These are phyloP conservation scores for Magnolia officinalis DNA, from an alignment of 164 flowering plant species.

Conservation along the genomic window DNA sequence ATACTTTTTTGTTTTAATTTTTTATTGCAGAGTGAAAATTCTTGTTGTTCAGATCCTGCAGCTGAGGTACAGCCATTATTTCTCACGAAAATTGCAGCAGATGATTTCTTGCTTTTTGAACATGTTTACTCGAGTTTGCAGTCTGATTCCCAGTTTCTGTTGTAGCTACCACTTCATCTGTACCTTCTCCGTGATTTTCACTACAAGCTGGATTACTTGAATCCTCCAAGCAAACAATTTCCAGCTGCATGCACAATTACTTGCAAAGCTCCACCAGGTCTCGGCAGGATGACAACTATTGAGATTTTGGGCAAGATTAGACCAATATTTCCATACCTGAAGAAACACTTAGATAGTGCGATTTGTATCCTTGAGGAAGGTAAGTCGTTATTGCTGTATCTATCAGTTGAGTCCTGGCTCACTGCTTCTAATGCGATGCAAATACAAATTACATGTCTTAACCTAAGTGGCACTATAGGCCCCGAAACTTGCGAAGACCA, in stretches of 20 bases:
- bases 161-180: slow-evolving; percentile 61
- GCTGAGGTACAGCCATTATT: slow-evolving; percentile 49
- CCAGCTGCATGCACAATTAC: slow-evolving; percentile 19
- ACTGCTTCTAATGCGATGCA: not conserved
- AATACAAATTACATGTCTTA: not conserved
- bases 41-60: slow-evolving; percentile 64
- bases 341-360: slow-evolving; percentile 49
- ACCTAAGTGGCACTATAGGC: slow-evolving; percentile 32
- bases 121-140: not conserved
- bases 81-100: not conserved
- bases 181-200: slow-evolving; percentile 75
- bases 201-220: slow-evolving; percentile 50
- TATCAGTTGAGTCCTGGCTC: not conserved
- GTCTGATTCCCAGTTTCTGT: slow-evolving; percentile 12
- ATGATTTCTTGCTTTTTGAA: slow-evolving; percentile 1
- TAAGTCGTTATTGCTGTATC: slow-evolving; percentile 14
- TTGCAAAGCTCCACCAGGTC: slow-evolving; percentile 33
- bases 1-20: not conserved
- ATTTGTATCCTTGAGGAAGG: slow-evolving; percentile 50
- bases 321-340: slow-evolving; percentile 51
- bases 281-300: slow-evolving; percentile 27
- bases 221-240: slow-evolving; percentile 37
- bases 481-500: slow-evolving; percentile 54
- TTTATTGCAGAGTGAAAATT: slow-evolving; percentile 46
- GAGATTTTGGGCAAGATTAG: slow-evolving; percentile 43